Evolutionary conservation across 495 filamentous ascomycete genomes (phyloP).

Genomic region (Aspergillus affinis): DNA sequence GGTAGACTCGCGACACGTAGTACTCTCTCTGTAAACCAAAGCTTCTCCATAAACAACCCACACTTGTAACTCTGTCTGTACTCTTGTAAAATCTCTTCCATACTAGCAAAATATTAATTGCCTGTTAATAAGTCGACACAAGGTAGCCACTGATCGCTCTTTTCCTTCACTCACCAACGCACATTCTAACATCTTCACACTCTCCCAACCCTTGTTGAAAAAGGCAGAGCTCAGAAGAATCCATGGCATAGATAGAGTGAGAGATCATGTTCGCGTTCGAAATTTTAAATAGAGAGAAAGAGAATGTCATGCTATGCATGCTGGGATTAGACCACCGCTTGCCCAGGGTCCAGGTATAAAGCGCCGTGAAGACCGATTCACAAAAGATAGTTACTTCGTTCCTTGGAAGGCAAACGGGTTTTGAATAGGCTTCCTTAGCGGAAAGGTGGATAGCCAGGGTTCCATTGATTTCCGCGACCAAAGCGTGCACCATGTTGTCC

Average conservation of each 20-base stretch:
- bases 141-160: not conserved
- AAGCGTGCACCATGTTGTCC: constrained; percentile 35
- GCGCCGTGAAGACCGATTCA: too few relatives aligned
- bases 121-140: constrained; percentile 6
- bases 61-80: constrained; percentile 22
- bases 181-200: not conserved
- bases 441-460: constrained; percentile 35
- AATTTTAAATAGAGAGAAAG: not conserved
- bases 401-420: too few relatives aligned
- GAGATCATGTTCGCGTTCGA: not conserved
- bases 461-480: constrained; percentile 40
- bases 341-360: not conserved
- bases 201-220: not conserved
- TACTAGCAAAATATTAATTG: constrained; percentile 23
- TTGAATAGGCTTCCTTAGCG: constrained; percentile 24
- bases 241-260: not conserved
- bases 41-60: constrained; percentile 21
- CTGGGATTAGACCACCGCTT: not conserved
- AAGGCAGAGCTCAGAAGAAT: not conserved
- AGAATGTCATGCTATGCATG: not conserved
- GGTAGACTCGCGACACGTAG: constrained; percentile 12
- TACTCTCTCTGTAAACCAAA: constrained; percentile 22
- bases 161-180: not conserved
- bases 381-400: too few relatives aligned
- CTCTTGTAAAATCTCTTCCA: constrained; percentile 22